phyloP scores from a whole-genome alignment of 768 basidiomycete genomes.

The Tulasnella sp. region DNA sequence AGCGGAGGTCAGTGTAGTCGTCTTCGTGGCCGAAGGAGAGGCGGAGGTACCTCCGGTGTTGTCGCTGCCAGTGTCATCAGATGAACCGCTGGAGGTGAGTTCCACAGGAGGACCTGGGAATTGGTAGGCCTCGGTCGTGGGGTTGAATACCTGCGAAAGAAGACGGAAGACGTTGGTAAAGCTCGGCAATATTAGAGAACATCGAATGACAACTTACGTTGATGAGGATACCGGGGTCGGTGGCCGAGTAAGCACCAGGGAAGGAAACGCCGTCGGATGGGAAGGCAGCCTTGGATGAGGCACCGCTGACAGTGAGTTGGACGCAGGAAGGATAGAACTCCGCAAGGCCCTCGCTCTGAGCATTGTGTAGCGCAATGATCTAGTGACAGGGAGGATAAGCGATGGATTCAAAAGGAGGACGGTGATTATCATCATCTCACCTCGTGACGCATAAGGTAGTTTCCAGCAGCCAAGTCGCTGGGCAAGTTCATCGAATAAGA shows the following conservation, averaged over 20 bases:
- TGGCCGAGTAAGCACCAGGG: slow-evolving; percentile 62
- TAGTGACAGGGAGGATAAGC: background rate
- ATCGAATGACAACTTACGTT: background rate
- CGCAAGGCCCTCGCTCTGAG: slow-evolving; percentile 43
- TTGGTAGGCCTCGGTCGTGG: slow-evolving; percentile 15
- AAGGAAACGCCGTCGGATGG: slow-evolving; percentile 38
- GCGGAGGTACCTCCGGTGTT: background rate
- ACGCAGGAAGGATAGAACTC: slow-evolving; percentile 74
- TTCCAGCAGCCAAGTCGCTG: slow-evolving; percentile 47
- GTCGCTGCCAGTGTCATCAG: background rate
- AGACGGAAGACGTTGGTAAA: background rate
- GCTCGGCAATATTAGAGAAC: background rate
- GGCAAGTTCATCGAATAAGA: slow-evolving; percentile 23
- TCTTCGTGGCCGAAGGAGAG: background rate
- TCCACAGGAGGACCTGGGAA: slow-evolving; percentile 11
- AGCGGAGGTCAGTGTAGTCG: slow-evolving; percentile 1
- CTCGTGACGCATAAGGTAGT: slow-evolving; percentile 69
- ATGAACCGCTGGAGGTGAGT: background rate
- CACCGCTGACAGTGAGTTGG: slow-evolving; percentile 43
- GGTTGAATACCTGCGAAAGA: slow-evolving; percentile 10
- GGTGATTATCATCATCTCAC: slow-evolving; percentile 1
- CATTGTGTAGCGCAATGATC: slow-evolving; percentile 67
- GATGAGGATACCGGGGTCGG: slow-evolving; percentile 59
- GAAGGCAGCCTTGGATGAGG: slow-evolving; percentile 29
- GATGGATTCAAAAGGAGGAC: background rate